Base-by-base conservation (phyloP, 2,329 filamentous ascomycete genomes). In the Didymella sp. region DNA sequence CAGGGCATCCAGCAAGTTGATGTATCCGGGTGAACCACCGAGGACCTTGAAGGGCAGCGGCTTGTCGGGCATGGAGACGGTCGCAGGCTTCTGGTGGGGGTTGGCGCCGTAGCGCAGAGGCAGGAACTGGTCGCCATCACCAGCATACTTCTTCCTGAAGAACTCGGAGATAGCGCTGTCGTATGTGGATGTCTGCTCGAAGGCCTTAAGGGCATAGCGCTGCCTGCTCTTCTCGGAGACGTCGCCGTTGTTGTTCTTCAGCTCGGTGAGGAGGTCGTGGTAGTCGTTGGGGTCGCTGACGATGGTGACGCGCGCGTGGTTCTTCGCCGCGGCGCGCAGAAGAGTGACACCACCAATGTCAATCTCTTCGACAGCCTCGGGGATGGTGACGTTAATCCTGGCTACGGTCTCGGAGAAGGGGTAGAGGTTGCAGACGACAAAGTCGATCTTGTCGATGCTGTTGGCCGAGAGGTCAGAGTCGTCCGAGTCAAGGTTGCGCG, bases 351-450 rank as follows among this genome's bases (percentile, higher is more conserved):
- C 95, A 59, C 76, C 95, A 75, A 99, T 97, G 79, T 99, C 95
- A 72, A 99, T 96, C 82, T 99, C 95, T 81, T 99, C 95, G 35
- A 99, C 94, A 48, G 95, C 95, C 81, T 99, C 94, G 48, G 91
- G 87, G 62, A 99, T 91, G 60, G 94, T 98, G 72, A 99, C 95
- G 73, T 96, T 96, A 82, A 96, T 88, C 84, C 97, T 96, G 70
- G 92, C 90, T 69, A 99, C 88, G 28, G 95, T 99, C 77, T 98
- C 93, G 83, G 97, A 97, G 87, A 99, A 99, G 12, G 95, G 95
- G 79, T 99, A 98, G 40, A 99, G 85, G 81, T 99, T 99, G 89
- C 95, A 98, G 76, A 99, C 78, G 51, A 77, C 75, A 46, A 75
- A 78, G 63, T 78, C 76, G 46, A 78, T 76, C 70, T 76, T 76